Percentiles rank a stretch among this genome's conserved stretches.
Conservation (phyloP, 1,284 basidiomycete species). For the Ganoderma multipileum region DNA sequence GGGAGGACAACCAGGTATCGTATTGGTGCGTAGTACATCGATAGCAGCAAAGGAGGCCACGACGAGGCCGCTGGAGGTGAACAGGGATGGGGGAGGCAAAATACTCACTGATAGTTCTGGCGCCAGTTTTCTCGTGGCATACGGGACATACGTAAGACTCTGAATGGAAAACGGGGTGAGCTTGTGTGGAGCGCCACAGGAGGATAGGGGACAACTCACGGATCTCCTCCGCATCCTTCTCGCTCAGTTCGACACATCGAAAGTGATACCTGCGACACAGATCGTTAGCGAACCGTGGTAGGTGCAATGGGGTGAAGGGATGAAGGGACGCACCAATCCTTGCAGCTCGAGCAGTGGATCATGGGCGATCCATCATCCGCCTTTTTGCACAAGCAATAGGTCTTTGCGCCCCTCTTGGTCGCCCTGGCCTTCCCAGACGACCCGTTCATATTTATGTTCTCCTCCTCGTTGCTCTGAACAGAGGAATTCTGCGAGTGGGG, state of each 20-base stretch:
- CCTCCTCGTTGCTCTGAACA: constrained; percentile 23
- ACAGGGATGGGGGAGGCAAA: constrained; percentile 32
- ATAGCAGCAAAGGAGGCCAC: constrained; percentile 36
- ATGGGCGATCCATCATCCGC: constrained; percentile 83
- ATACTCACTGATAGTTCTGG: constrained; percentile 81
- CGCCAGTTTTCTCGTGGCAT: constrained; percentile 70
- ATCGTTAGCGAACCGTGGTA: constrained; percentile 8
- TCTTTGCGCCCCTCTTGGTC: constrained; percentile 37
- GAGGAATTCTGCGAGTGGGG: constrained; percentile 6
- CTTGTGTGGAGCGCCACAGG: not conserved
- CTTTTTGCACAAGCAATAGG: constrained; percentile 65
- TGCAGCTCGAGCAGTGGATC: constrained; percentile 77
- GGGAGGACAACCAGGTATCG: constrained; percentile 30
- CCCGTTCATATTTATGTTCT: constrained; percentile 28
- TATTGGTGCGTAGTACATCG: constrained; percentile 39
- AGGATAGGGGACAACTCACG: constrained; percentile 48
- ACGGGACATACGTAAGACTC: constrained; percentile 75
- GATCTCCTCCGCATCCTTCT: constrained; percentile 75
- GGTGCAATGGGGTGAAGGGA: not conserved
- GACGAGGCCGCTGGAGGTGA: constrained; percentile 38
- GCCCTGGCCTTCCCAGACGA: constrained; percentile 28
- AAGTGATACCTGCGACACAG: constrained; percentile 73
- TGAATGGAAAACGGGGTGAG: constrained; percentile 38
- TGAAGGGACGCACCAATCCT: constrained; percentile 71
- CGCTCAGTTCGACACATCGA: constrained; percentile 64